A percentile compares a stretch with the other conserved stretches of the same genome.
Evolutionary conservation across 768 basidiomycete genomes (phyloP).

Genomic region (Rhodosporidiobolus sp.): DNA sequence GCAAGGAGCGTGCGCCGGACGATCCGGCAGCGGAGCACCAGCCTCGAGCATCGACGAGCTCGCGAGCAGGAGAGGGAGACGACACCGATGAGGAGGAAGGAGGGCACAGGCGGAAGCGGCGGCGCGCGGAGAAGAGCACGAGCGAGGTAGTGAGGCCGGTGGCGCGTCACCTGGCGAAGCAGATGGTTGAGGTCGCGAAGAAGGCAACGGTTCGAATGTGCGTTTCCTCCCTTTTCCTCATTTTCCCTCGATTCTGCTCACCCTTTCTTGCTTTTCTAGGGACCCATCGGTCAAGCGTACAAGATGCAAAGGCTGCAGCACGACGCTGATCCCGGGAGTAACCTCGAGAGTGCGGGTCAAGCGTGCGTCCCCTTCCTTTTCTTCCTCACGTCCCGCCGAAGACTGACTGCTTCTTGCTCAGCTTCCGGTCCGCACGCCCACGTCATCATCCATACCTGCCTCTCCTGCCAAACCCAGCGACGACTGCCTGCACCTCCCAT

Average conservation of each 20-base stretch:
- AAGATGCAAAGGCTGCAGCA: conserved; percentile 67
- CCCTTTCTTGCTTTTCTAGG: conserved; percentile 49
- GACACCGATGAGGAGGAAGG: neutral
- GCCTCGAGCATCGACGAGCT: too few relatives aligned
- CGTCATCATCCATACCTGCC: conserved; percentile 27
- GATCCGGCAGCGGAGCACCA: neutral
- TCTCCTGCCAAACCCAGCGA: conserved; percentile 15
- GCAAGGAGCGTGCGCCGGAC: neutral
- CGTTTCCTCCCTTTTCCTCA: conserved; percentile 37
- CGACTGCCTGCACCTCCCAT: conserved; percentile 18
- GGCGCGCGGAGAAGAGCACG: neutral
- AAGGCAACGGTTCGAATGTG: conserved; percentile 77
- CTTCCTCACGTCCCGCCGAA: too few relatives aligned
- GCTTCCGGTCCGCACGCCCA: conserved; percentile 33
- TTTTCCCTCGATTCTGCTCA: neutral
- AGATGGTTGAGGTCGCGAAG: conserved; percentile 68
- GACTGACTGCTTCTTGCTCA: neutral
- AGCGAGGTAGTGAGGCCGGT: conserved; percentile 43
- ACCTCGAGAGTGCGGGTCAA: conserved; percentile 65
- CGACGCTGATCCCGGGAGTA: conserved; percentile 64
- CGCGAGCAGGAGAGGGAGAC: neutral
- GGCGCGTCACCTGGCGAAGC: conserved; percentile 62
- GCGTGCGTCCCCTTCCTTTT: conserved; percentile 50
- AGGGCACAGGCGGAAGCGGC: neutral
- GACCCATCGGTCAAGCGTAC: conserved; percentile 81